A percentile compares a stretch with the other conserved stretches of the same genome.
Evolutionary conservation across 2,329 filamentous ascomycete genomes (phyloP).

Genomic region (Neonectria ditissima): DNA sequence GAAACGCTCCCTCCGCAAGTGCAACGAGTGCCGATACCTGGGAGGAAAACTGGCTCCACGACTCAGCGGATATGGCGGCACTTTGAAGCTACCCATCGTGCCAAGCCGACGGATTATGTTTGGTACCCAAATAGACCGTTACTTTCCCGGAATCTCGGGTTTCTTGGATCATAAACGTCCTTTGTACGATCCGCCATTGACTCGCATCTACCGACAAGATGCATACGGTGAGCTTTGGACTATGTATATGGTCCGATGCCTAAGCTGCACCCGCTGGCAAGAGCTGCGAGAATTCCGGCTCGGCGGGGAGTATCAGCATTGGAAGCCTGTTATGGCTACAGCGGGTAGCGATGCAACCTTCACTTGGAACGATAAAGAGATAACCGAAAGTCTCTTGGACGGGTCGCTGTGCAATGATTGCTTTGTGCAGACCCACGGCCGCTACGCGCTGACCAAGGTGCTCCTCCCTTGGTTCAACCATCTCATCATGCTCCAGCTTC

Average conservation of each 20-base stretch:
- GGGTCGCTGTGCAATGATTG: slow-evolving; percentile 25
- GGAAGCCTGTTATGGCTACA: background rate
- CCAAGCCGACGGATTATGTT: slow-evolving; percentile 5
- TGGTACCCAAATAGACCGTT: slow-evolving; percentile 9
- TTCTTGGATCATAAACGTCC: background rate
- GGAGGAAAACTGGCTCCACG: background rate
- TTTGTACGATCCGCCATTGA: rapidly evolving
- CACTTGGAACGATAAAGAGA: background rate
- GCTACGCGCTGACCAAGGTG: background rate
- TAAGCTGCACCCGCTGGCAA: slow-evolving; percentile 31
- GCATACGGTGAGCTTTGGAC: background rate
- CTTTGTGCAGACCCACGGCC: slow-evolving; percentile 7
- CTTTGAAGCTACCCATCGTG: slow-evolving; percentile 10
- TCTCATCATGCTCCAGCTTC: background rate
- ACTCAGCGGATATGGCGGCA: background rate
- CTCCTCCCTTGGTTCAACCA: background rate
- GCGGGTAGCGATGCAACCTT: rapidly evolving
- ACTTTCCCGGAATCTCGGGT: slow-evolving; percentile 26
- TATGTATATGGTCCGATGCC: slow-evolving; percentile 32
- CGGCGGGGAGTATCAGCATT: background rate
- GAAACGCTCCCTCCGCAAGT: slow-evolving; percentile 22
- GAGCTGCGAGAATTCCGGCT: slow-evolving; percentile 31
- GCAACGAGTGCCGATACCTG: slow-evolving; percentile 28
- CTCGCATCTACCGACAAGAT: background rate
- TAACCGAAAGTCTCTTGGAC: background rate